A percentile compares a stretch with the other conserved stretches of the same genome.
Evolutionary conservation across 495 filamentous ascomycete species (phyloP).

Genomic region (Cercophora sp.): DNA sequence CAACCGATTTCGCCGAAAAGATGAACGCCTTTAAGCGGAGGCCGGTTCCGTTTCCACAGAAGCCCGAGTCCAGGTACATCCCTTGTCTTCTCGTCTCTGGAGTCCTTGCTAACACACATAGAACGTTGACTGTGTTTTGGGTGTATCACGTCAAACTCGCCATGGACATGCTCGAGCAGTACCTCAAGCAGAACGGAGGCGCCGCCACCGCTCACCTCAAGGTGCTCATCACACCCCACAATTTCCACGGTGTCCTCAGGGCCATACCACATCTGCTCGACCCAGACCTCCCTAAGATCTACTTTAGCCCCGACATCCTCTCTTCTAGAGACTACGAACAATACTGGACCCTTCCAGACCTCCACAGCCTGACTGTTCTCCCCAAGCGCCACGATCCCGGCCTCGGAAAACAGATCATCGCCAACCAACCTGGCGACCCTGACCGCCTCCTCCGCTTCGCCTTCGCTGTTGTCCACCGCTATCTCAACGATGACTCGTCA

Average conservation of each 20-base stretch:
- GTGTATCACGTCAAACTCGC: slow-evolving; percentile 22
- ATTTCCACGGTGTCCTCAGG: slow-evolving; percentile 1
- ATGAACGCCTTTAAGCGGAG: slow-evolving; percentile 16
- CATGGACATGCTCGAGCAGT: no score
- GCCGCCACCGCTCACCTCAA: no score
- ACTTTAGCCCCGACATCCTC: slow-evolving; percentile 18
- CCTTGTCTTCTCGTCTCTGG: not conserved
- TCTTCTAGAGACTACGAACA: slow-evolving; percentile 6
- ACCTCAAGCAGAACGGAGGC: no score
- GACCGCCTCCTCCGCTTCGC: slow-evolving; percentile 16
- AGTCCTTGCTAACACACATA: not conserved
- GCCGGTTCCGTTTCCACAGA: not conserved
- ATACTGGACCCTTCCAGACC: slow-evolving; percentile 21
- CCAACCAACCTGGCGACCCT: slow-evolving; percentile 4
- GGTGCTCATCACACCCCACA: no score
- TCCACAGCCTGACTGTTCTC: slow-evolving; percentile 9
- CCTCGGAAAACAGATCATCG: not conserved
- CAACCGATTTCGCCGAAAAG: slow-evolving; percentile 14
- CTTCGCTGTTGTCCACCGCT: slow-evolving; percentile 17
- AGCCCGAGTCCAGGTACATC: slow-evolving; percentile 16
- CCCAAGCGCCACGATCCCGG: not conserved
- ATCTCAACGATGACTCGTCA: slow-evolving; percentile 10
- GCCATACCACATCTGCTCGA: slow-evolving; percentile 11
- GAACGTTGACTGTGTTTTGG: slow-evolving; percentile 24
- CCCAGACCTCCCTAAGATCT: slow-evolving; percentile 10